Percentiles rank a stretch among this genome's conserved stretches.
phyloP scores from a whole-genome alignment of 306 rosid genomes.

The Hippophae tibetana region DNA sequence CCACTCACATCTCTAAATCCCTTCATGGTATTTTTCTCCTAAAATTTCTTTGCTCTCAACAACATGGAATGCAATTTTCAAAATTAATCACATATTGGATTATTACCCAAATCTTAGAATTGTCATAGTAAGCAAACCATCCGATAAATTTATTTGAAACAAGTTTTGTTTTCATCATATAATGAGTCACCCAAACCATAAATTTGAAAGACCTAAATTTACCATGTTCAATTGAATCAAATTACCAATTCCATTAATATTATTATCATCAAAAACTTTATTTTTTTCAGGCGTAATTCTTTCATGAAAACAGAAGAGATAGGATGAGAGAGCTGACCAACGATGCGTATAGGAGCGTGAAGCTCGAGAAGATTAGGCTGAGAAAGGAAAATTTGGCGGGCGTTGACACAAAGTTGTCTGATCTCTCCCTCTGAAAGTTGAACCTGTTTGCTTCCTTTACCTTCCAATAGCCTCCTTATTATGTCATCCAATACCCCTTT shows the following conservation, averaged over 20 bases:
- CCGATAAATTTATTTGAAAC: too few relatives aligned
- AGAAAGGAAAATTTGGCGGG: constrained; percentile 82
- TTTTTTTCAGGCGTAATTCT: not conserved
- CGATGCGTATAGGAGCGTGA: constrained; percentile 63
- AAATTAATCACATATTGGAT: too few relatives aligned
- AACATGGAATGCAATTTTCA: not conserved
- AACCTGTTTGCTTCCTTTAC: constrained; percentile 80
- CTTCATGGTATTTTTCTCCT: not conserved
- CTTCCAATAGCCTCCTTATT: constrained; percentile 72
- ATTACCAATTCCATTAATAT: not conserved
- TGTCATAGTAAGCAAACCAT: too few relatives aligned
- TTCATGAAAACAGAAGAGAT: not conserved
- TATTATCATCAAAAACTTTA: not conserved
- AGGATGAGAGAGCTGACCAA: constrained; percentile 37
- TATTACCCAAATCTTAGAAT: too few relatives aligned
- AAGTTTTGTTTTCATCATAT: too few relatives aligned
- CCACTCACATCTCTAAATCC: not conserved
- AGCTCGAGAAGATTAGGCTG: constrained; percentile 76
- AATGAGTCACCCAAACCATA: not conserved
- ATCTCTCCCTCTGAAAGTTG: constrained; percentile 92
- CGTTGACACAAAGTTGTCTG: constrained; percentile 94
- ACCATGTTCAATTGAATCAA: not conserved
- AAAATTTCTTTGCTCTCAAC: not conserved
- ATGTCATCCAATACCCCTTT: constrained; percentile 59
- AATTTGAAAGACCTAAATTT: not conserved